A percentile compares a stretch with the other conserved stretches of the same genome.
phyloP scores from a whole-genome alignment of 169 alveolate species.

The Cryptosporidium xiaoi region DNA sequence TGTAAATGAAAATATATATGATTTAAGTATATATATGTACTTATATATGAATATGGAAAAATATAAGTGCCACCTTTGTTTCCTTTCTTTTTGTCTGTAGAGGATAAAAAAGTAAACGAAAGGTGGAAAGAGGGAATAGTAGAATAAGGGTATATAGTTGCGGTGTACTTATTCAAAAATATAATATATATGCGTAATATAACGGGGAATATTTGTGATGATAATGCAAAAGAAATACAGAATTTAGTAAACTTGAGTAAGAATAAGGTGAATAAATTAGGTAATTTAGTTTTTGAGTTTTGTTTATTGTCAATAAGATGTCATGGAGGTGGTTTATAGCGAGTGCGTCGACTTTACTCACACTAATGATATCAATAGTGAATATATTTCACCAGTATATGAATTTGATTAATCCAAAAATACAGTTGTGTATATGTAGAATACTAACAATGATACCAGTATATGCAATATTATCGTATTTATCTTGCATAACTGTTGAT shows the following conservation, averaged over 20 bases:
- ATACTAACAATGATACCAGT: constrained; percentile 73
- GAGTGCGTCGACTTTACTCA: constrained; percentile 32
- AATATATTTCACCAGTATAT: constrained; percentile 52
- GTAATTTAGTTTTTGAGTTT: not conserved
- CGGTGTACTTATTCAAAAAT: no score
- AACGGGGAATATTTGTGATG: no score
- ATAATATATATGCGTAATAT: no score
- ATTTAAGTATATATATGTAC: no score
- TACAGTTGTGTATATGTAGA: constrained; percentile 58
- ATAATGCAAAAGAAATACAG: not conserved
- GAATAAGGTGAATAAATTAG: not conserved
- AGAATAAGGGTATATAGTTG: no score
- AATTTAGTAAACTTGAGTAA: not conserved
- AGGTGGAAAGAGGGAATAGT: no score
- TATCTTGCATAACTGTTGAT: constrained; percentile 20
- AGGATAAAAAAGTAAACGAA: no score
- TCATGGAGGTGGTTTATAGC: constrained; percentile 51
- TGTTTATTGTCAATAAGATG: constrained; percentile 1
- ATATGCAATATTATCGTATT: constrained; percentile 51
- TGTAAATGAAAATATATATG: no score
- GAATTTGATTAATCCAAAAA: constrained; percentile 34
- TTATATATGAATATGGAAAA: no score
- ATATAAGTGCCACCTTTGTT: no score
- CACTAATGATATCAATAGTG: constrained; percentile 40
- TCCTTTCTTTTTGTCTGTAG: no score